phyloP scores from a whole-genome alignment of 169 alveolate genomes.

The Plasmodium inui region DNA sequence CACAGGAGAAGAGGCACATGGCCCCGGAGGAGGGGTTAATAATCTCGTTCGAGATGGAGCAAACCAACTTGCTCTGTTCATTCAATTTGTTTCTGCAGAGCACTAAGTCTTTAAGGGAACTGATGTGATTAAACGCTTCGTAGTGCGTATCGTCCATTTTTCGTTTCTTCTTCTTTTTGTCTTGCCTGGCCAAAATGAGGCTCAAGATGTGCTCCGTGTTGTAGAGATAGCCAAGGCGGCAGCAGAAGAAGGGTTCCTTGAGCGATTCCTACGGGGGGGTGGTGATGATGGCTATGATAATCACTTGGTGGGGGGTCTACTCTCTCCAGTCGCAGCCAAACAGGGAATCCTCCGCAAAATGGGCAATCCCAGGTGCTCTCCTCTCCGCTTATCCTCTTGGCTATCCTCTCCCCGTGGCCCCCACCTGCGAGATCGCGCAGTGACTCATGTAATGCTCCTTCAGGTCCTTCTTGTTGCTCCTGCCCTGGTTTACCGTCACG shows the following conservation, averaged over 20 bases:
- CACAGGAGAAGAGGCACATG: constrained; percentile 61
- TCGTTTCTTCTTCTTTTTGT: constrained; percentile 49
- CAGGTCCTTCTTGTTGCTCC: constrained; percentile 30
- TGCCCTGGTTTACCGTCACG: constrained; percentile 32
- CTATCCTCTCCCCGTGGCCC: background rate
- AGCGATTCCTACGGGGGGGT: constrained; percentile 16
- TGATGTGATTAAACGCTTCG: constrained; percentile 54
- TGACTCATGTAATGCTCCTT: constrained; percentile 52
- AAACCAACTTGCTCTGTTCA: constrained; percentile 40
- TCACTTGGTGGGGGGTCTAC: background rate
- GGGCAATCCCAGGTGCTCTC: background rate
- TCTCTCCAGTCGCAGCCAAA: background rate
- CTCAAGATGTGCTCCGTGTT: constrained; percentile 40
- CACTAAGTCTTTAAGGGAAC: constrained; percentile 55
- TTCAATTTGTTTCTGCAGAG: constrained; percentile 63
- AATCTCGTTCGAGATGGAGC: constrained; percentile 64
- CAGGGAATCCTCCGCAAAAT: background rate
- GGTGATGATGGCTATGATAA: background rate
- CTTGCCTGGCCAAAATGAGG: constrained; percentile 26
- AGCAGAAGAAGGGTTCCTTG: constrained; percentile 65
- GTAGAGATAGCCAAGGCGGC: constrained; percentile 59
- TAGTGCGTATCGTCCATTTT: constrained; percentile 16
- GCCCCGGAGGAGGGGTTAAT: constrained; percentile 67
- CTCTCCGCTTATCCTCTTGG: no score
- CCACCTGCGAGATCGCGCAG: constrained; percentile 62